Conservation (phyloP, 2,329 filamentous ascomycete genomes). For the Claviceps maximensis region DNA sequence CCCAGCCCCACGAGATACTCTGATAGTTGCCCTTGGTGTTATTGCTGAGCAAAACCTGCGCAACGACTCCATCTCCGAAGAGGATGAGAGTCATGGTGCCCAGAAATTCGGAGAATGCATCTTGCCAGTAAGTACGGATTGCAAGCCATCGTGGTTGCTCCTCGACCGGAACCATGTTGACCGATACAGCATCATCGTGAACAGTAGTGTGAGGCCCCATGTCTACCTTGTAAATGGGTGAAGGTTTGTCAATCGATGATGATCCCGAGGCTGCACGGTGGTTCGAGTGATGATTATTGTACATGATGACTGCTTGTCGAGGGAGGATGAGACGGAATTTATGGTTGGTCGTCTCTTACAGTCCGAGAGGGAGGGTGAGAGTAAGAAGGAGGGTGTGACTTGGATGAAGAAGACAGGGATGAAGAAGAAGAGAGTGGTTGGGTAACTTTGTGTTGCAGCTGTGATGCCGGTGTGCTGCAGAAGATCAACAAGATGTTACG, state of each 20-base stretch:
- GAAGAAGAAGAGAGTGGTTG: no score
- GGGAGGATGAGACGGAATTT: not conserved
- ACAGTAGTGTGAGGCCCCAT: slow-evolving; percentile 13
- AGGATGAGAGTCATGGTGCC: slow-evolving; percentile 55
- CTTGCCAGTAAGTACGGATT: slow-evolving; percentile 36
- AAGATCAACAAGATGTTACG: no score
- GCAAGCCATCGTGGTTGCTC: slow-evolving; percentile 34
- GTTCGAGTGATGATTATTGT: slow-evolving; percentile 12
- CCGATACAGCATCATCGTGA: slow-evolving; percentile 12
- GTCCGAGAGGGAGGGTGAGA: no score
- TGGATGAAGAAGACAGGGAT: no score
- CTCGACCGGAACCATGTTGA: slow-evolving; percentile 10
- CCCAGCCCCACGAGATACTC: slow-evolving; percentile 37
- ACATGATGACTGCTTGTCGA: slow-evolving; percentile 13
- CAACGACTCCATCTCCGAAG: slow-evolving; percentile 59
- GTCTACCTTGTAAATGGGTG: slow-evolving; percentile 17
- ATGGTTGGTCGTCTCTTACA: no score
- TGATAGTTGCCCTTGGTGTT: slow-evolving; percentile 33
- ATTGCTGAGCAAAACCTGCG: slow-evolving; percentile 50
- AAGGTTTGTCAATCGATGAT: slow-evolving; percentile 20
- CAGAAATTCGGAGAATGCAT: slow-evolving; percentile 54
- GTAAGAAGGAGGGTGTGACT: no score
- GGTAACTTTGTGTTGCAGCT: no score
- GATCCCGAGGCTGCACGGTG: slow-evolving; percentile 21
- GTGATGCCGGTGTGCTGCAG: no score